Evolutionary conservation across 345 rosid species (phyloP).

Genomic region (sweet orange (Citrus sinensis)): DVS_A1.0 CM039168.1:4871001-4871500

Average conservation of each 20-base stretch:
- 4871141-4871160: background rate
- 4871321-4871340: background rate
- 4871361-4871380: background rate
- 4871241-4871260: background rate
- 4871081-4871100: background rate
- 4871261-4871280: background rate
- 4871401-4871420: background rate
- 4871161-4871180: background rate
- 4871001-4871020: background rate
- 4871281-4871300: background rate
- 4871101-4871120: background rate
- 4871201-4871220: background rate
- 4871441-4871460: background rate
- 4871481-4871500: background rate
- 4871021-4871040: conserved; percentile 1
- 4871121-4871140: background rate
- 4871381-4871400: background rate
- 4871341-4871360: background rate
- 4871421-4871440: background rate
- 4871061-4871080: no score
- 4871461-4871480: background rate
- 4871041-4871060: background rate
- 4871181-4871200: conserved; percentile 1
- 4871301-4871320: background rate
- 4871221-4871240: background rate